phyloP scores from a whole-genome alignment of 192 early-diverging fungal genomes.

The Diversispora epigaea region DNA sequence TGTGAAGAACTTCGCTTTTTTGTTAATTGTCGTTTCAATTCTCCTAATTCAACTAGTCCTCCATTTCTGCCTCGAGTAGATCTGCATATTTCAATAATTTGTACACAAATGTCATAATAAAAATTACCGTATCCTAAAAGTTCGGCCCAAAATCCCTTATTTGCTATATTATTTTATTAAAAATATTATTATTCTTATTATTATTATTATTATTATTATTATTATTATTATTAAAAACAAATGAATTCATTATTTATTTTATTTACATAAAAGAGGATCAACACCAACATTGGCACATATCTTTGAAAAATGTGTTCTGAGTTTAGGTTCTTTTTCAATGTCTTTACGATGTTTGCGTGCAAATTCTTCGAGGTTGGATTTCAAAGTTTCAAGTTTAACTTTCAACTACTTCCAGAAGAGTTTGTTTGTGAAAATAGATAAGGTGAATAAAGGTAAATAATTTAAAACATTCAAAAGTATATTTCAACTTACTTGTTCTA shows the following conservation, averaged over 20 bases:
- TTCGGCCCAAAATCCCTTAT: slow-evolving; percentile 95
- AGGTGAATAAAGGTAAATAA: too few species aligned
- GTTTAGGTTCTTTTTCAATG: slow-evolving; percentile 82
- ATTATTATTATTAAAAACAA: too few species aligned
- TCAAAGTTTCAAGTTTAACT: slow-evolving; percentile 69
- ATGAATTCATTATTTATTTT: not conserved
- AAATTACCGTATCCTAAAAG: slow-evolving; percentile 94
- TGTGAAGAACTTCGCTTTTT: slow-evolving; percentile 54
- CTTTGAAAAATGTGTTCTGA: slow-evolving; percentile 85
- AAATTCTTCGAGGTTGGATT: slow-evolving; percentile 83
- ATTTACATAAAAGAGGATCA: slow-evolving; percentile 86
- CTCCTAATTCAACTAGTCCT: slow-evolving; percentile 84
- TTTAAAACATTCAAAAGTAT: too few species aligned
- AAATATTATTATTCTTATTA: too few species aligned
- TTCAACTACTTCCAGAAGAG: slow-evolving; percentile 49
- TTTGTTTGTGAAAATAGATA: not conserved
- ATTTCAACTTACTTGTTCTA: too few species aligned
- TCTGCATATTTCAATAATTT: slow-evolving; percentile 88
- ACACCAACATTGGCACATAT: slow-evolving; percentile 95
- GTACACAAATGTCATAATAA: slow-evolving; percentile 95
- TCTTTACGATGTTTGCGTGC: slow-evolving; percentile 81
- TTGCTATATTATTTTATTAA: slow-evolving; percentile 51
- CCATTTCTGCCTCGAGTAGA: slow-evolving; percentile 82
- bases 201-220: too few species aligned
- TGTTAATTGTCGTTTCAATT: slow-evolving; percentile 72